A percentile compares a stretch with the other conserved stretches of the same genome.
phyloP scores from a whole-genome alignment of 2,329 filamentous ascomycete genomes.

The Nemania abortiva region DNA sequence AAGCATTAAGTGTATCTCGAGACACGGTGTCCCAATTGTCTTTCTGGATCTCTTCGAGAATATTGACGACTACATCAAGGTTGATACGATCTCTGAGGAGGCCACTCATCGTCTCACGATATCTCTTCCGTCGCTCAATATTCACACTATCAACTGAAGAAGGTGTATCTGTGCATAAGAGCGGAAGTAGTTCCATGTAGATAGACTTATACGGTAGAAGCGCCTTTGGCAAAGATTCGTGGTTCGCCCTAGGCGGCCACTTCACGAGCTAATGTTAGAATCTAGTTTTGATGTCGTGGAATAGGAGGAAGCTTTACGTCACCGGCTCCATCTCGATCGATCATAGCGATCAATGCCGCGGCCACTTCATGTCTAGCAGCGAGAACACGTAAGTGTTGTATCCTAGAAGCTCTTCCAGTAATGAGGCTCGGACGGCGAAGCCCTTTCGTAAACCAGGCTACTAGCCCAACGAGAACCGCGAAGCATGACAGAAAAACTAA shows the following conservation, averaged over 20 bases:
- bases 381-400: no score
- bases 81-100: conserved; percentile 1
- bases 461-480: no score
- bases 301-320: no score
- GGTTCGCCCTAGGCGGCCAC: conserved; percentile 18
- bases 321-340: no score
- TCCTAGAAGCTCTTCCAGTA: no score
- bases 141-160: neutral
- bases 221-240: conserved; percentile 1
- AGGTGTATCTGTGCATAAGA: neutral
- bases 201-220: conserved; percentile 5
- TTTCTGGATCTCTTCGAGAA: neutral
- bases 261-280: no score
- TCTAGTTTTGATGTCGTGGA: no score
- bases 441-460: no score
- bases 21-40: neutral
- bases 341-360: no score
- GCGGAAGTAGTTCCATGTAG: conserved; percentile 1
- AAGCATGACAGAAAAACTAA: no score
- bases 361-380: no score
- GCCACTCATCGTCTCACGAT: neutral
- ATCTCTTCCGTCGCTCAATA: neutral
- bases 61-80: neutral
- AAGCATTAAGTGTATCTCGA: conserved; percentile 9
- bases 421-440: no score